Base-by-base conservation (phyloP, 331 rosid species). In the Arachis monticola region DNA sequence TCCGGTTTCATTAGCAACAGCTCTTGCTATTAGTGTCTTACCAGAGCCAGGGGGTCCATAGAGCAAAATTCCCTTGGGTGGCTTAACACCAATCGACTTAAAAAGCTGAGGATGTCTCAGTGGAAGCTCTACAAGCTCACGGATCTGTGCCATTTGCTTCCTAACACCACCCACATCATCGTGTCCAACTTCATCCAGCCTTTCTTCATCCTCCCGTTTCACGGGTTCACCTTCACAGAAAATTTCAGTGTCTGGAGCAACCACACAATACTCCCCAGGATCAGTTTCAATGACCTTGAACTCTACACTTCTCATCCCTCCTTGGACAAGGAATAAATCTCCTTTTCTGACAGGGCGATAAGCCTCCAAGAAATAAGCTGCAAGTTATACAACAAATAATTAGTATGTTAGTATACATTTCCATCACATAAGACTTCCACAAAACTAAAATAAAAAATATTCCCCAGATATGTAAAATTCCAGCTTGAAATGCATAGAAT, bases 101-200 rank as follows among this genome's bases (percentile, higher is more conserved):
- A 93, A 93, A n/a, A 93, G 87, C 69, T 93, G 98, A 40, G 97
- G 98, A 67, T 93, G 98, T 82, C 98, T 93, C 77, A 93, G 81
- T 2, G 97, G 98, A 32, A 93, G 80, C 72, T 93, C 98, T 68
- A 93, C 98, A 32, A 93, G 78, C 59, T 93, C 96, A 70, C 96
- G 80, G 69, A 93, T 91, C 82, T 93, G 97, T 60, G 98, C 98
- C 97, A 93, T 93, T 85, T 93, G 97, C 83, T 93, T 93, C 63
- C 98, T 88, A n/a, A 93, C 97, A 41, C 98, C 98, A 74, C 97
- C 97, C 60, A 93, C 98, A 68, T 93, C 98, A 77, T 93, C 98
- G 80, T 91, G 91, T 68, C 98, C 98, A 81, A 93, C 92, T 87
- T 93, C 98, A n/a, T 93, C 96, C 8, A 93, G 78, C 7, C 98